A percentile compares a stretch with the other conserved stretches of the same genome.
phyloP scores from a whole-genome alignment of 495 filamentous ascomycete species.

The Hypoxylon intermedium region DNA sequence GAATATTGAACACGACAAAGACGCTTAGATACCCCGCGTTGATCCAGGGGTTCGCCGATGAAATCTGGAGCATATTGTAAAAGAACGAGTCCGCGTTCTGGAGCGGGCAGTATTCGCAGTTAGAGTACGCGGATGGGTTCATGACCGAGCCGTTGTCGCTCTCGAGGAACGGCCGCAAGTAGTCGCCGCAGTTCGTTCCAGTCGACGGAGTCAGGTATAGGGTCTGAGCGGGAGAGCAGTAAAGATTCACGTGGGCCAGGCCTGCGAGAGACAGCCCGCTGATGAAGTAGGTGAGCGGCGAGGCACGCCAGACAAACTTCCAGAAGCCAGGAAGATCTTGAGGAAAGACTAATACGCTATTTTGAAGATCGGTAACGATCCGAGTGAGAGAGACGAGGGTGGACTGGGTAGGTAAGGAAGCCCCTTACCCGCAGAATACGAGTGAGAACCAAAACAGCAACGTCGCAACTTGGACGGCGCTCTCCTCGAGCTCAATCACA shows the following conservation, averaged over 20 bases:
- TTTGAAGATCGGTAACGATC: not conserved
- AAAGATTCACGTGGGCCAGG: not conserved
- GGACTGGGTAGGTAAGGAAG: too few species aligned
- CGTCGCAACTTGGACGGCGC: slow-evolving; percentile 65
- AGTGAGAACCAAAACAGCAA: slow-evolving; percentile 65
- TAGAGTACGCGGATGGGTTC: slow-evolving; percentile 48
- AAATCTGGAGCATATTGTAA: too few species aligned
- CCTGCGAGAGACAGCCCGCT: slow-evolving; percentile 5
- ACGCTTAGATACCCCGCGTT: too few species aligned
- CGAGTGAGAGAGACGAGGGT: not conserved
- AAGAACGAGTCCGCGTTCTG: slow-evolving; percentile 41
- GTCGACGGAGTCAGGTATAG: not conserved
- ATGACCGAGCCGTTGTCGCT: not conserved
- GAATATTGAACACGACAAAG: too few species aligned
- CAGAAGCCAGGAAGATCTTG: slow-evolving; percentile 63
- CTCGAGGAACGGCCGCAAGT: slow-evolving; percentile 28
- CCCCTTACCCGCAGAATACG: slow-evolving; percentile 52
- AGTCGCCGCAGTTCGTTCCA: slow-evolving; percentile 35
- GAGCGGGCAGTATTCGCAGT: slow-evolving; percentile 56
- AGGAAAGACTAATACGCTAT: slow-evolving; percentile 41
- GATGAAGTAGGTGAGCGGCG: slow-evolving; percentile 60
- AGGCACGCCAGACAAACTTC: slow-evolving; percentile 72
- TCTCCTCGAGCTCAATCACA: slow-evolving; percentile 64
- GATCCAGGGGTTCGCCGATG: too few species aligned
- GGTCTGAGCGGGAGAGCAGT: slow-evolving; percentile 1